Percentiles rank a stretch among this genome's conserved stretches.
phyloP scores from a whole-genome alignment of 2,329 filamentous ascomycete genomes.

The Colletotrichum orchidophilum region DNA sequence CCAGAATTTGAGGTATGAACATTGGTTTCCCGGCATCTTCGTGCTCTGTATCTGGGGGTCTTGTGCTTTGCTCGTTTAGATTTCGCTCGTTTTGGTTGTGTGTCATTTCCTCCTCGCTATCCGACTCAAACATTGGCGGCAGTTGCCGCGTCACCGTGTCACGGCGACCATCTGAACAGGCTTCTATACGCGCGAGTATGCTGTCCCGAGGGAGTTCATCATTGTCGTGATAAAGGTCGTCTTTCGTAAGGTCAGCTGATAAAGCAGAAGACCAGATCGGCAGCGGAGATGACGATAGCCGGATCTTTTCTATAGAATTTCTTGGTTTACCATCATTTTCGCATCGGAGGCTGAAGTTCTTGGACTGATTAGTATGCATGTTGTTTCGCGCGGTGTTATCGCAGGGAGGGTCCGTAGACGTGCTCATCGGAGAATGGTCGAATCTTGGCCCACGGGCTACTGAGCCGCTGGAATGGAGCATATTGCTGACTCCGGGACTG shows the following conservation, averaged over 20 bases:
- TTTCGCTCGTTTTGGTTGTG: background rate
- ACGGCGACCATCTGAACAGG: background rate
- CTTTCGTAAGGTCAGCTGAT: background rate
- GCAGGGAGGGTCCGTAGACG: background rate
- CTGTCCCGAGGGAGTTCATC: background rate
- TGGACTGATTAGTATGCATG: background rate
- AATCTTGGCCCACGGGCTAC: background rate
- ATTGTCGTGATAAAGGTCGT: background rate
- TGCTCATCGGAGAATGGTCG: background rate
- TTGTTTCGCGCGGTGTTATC: background rate
- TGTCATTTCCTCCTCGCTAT: background rate
- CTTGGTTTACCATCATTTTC: background rate
- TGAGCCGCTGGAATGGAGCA: background rate
- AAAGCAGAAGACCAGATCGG: background rate
- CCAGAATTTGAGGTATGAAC: background rate
- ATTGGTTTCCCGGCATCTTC: background rate
- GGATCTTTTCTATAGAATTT: background rate
- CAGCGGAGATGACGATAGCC: background rate
- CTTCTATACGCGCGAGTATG: background rate
- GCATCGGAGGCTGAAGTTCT: background rate
- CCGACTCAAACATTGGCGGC: background rate
- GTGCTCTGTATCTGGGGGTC: too few relatives aligned
- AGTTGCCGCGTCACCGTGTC: background rate
- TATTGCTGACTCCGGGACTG: slow-evolving; percentile 13
- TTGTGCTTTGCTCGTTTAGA: background rate